phyloP scores from a whole-genome alignment of 352 stramenopile genomes.

The Aphanomyces stellatus region DNA sequence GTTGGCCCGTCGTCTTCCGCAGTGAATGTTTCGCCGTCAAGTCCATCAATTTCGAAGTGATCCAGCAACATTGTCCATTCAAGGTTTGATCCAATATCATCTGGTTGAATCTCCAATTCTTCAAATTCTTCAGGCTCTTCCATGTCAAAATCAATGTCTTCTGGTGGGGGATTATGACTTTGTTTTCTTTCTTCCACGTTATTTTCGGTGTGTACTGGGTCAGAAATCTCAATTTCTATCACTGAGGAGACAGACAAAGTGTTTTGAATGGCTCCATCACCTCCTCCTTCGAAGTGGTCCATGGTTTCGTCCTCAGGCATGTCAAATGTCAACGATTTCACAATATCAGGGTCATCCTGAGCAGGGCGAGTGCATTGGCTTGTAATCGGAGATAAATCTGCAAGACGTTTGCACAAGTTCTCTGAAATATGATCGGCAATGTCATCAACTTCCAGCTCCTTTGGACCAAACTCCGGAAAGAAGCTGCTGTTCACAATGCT shows the following conservation, averaged over 20 bases:
- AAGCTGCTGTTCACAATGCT: conserved; percentile 20
- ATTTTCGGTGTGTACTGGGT: not conserved
- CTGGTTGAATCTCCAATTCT: not conserved
- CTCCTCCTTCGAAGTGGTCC: not conserved
- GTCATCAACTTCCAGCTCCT: conserved; percentile 32
- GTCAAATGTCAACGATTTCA: not conserved
- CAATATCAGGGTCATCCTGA: conserved; percentile 9
- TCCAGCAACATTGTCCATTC: conserved; percentile 4
- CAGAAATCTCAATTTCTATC: no score
- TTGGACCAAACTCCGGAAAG: conserved; percentile 52
- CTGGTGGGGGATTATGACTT: not conserved
- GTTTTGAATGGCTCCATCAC: not conserved
- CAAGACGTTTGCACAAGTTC: conserved; percentile 40
- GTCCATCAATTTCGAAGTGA: not conserved
- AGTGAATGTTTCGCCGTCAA: not conserved
- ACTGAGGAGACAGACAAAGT: no score
- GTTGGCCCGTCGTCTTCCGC: not conserved
- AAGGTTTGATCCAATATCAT: not conserved
- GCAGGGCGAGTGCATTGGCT: not conserved
- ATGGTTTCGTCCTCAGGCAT: not conserved
- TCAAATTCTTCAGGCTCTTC: not conserved
- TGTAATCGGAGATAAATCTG: conserved; percentile 50
- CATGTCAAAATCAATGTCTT: not conserved
- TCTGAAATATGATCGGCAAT: conserved; percentile 35
- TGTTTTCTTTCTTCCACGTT: not conserved